Percentiles rank a stretch among this genome's conserved stretches.
Conservation (phyloP, 305 asterid genomes). For the Ilex paraguariensis region DNA sequence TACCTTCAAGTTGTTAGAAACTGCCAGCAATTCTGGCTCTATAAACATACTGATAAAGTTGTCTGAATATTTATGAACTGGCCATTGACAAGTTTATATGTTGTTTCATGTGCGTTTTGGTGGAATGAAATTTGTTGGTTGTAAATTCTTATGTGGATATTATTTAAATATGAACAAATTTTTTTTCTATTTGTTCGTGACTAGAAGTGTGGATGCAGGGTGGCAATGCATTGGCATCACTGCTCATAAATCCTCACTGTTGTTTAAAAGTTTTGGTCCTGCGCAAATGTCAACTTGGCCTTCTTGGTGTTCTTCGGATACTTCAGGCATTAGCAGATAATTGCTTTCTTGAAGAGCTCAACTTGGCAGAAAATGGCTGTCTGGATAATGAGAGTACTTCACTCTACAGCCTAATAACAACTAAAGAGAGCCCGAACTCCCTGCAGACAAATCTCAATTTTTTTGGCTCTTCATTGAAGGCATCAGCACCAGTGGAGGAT, state of each 20-base stretch:
- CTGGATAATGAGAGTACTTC: constrained; percentile 28
- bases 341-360: constrained; percentile 65
- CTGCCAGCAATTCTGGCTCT: too few species aligned
- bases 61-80: too few species aligned
- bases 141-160: too few species aligned
- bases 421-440: background rate
- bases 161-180: background rate
- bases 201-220: constrained; percentile 52
- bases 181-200: constrained; percentile 3
- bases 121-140: too few species aligned
- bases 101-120: too few species aligned
- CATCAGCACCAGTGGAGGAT: constrained; percentile 14
- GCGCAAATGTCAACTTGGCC: constrained; percentile 72
- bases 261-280: constrained; percentile 55
- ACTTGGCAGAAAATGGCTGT: constrained; percentile 63
- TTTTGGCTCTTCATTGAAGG: constrained; percentile 2
- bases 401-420: too few species aligned
- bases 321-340: constrained; percentile 57
- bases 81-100: too few species aligned
- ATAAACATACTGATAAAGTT: too few species aligned
- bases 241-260: constrained; percentile 51
- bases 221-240: constrained; percentile 58
- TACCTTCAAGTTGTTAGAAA: too few species aligned
- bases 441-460: constrained; percentile 15
- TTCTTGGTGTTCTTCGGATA: constrained; percentile 41